A percentile compares a stretch with the other conserved stretches of the same genome.
These are phyloP conservation scores for Artemisia tridentata DNA, from an alignment of 129 eudicot genomes.

Conservation along the genomic window DNA sequence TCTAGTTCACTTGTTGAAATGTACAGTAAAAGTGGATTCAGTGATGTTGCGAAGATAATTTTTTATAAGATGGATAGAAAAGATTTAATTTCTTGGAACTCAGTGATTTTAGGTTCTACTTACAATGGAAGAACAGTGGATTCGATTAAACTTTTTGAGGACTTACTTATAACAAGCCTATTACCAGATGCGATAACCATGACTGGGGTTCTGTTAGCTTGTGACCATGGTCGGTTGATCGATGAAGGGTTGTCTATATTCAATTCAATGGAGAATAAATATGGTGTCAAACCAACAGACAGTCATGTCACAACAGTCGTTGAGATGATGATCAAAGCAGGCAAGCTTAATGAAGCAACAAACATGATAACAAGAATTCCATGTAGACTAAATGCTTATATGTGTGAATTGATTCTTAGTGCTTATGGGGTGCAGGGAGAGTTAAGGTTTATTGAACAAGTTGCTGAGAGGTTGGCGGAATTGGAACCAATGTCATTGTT, in stretches of 20 bases:
- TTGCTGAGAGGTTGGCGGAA: conserved; percentile 49
- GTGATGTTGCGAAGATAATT: conserved; percentile 43
- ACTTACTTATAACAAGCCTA: conserved; percentile 45
- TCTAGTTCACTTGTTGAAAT: conserved; percentile 74
- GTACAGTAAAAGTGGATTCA: conserved; percentile 58
- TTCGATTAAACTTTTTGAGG: conserved; percentile 47
- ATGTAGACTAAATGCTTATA: conserved; percentile 34
- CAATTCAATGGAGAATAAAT: conserved; percentile 45
- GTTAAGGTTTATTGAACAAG: conserved; percentile 43
- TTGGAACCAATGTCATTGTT: conserved; percentile 49
- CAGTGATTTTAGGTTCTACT: conserved; percentile 59
- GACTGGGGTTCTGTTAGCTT: conserved; percentile 63
- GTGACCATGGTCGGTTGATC: conserved; percentile 50
- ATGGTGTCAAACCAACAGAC: conserved; percentile 42
- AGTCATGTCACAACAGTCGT: conserved; percentile 51
- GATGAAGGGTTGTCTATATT: conserved; percentile 48
- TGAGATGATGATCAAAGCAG: conserved; percentile 57
- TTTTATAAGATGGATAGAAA: conserved; percentile 40
- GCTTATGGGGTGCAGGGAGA: conserved; percentile 44
- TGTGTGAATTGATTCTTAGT: conserved; percentile 56
- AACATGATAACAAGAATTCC: conserved; percentile 39
- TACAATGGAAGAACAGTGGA: conserved; percentile 52
- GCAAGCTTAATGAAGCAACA: conserved; percentile 49
- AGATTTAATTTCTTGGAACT: conserved; percentile 86
- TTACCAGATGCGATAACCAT: conserved; percentile 61